Evolutionary conservation across 805 yeast genomes (phyloP), one percentile per base, ranked within the genome.

Genomic region (Cyberlindnera mississippiensis): DNA sequence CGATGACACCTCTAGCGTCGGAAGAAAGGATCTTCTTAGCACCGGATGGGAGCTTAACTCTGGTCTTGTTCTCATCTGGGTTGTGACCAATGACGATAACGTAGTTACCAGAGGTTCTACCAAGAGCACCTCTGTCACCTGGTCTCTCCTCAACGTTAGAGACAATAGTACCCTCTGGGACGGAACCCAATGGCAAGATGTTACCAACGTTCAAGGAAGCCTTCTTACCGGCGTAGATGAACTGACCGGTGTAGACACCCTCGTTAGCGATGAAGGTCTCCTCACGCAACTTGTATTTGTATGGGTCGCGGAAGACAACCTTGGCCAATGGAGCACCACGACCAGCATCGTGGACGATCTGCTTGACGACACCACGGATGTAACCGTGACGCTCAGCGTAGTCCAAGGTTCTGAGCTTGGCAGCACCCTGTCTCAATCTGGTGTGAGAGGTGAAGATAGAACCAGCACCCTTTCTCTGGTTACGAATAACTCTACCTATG

Each of bases 391-490:
- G 91, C 81, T 93, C 99, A 74, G 98, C 95, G 68, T 81, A 91
- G 77, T 93, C 98, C 73, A 91, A 84, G 71, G 96, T 85, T 85
- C 99, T 88, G 74, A 91, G 84, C 87, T 91, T 91, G 72, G 99
- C 99, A 72, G 99, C 98, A 75, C 99, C 99, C 80, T 93, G 87
- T 86, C 99, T 89, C 76, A 93, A 87, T 79, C 98, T 91, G 82
- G 98, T 91, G 93, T 91, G 96, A 68, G 99, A 83, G 72, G 95
- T 85, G 89, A 93, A 93, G 83, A 93, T 89, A 68, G 98, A 91
- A 72, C 99, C 98, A 76, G 96, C 96, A 85, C 98, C 98, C 82
- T 93, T 93, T 89, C 99, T 90, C 85, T 93, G 99, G 85, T 93
- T 93, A 81, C 99, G 95, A 82, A 93, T 93, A 78, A 93, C 99